A percentile compares a stretch with the other conserved stretches of the same genome.
These are phyloP conservation scores for Phialophora macrospora DNA, from an alignment of 2,329 filamentous ascomycete species.

Conservation along the genomic window DNA sequence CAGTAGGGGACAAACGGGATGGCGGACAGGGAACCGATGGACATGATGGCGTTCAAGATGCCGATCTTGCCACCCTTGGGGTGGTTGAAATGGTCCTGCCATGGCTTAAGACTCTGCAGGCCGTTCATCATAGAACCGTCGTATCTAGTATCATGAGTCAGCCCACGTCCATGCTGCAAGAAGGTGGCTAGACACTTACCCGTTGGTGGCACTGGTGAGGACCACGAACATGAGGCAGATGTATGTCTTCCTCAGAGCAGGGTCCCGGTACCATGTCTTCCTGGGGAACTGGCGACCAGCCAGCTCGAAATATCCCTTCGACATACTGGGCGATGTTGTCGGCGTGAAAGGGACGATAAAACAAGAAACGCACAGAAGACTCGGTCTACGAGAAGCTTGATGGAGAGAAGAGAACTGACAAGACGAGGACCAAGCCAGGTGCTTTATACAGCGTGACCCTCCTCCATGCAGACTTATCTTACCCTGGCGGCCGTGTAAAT, in stretches of 20 bases:
- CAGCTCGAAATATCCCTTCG: slow-evolving; percentile 34
- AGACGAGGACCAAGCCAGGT: slow-evolving; percentile 8
- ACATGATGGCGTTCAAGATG: slow-evolving; percentile 36
- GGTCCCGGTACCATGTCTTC: slow-evolving; percentile 63
- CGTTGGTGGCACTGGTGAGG: slow-evolving; percentile 59
- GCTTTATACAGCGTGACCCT: slow-evolving; percentile 29
- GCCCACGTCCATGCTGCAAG: neutral
- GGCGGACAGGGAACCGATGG: slow-evolving; percentile 54
- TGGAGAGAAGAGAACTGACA: slow-evolving; percentile 10
- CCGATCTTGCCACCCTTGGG: slow-evolving; percentile 33
- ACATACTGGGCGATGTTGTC: slow-evolving; percentile 24
- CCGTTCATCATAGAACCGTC: slow-evolving; percentile 39
- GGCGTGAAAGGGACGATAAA: neutral
- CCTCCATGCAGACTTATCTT: slow-evolving; percentile 21
- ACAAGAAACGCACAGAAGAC: slow-evolving; percentile 13
- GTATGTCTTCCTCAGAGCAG: slow-evolving; percentile 64
- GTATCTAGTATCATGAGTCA: slow-evolving; percentile 23
- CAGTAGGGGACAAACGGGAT: slow-evolving; percentile 56
- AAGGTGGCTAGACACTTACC: slow-evolving; percentile 21
- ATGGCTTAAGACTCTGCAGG: slow-evolving; percentile 31
- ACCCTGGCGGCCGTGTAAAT: slow-evolving; percentile 15
- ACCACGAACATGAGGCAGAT: slow-evolving; percentile 60
- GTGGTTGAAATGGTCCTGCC: slow-evolving; percentile 37
- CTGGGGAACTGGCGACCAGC: slow-evolving; percentile 53
- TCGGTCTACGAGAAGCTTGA: slow-evolving; percentile 18